Evolutionary conservation across 257 asterid species (phyloP).

Genomic region (Capsicum pubescens): DNA sequence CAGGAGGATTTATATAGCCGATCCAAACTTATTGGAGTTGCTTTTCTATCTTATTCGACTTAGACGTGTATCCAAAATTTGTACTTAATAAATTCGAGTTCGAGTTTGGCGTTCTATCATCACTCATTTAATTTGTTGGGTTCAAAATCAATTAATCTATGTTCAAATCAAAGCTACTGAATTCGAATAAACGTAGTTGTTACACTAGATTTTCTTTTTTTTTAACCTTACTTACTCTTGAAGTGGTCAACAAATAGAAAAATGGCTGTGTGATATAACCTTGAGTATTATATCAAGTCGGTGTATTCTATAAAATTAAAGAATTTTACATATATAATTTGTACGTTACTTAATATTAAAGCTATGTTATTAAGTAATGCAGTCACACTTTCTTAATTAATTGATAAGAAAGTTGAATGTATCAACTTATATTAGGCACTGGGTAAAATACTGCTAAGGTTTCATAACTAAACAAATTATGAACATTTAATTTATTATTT

Average conservation of each 20-base stretch:
- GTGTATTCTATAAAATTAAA: too few relatives aligned
- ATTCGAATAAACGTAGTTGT: background rate
- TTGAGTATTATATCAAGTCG: background rate
- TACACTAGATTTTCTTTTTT: background rate
- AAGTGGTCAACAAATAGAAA: background rate
- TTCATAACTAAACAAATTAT: background rate
- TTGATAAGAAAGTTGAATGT: background rate
- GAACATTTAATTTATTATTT: background rate
- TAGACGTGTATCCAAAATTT: background rate
- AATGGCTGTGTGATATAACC: background rate
- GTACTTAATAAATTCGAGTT: background rate
- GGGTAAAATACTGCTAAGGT: background rate
- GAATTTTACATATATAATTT: too few relatives aligned
- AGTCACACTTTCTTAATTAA: constrained; percentile 8
- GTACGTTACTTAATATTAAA: background rate
- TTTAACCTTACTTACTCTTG: background rate
- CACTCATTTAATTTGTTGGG: background rate
- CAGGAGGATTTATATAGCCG: too few relatives aligned
- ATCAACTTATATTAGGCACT: background rate
- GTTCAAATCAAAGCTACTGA: background rate
- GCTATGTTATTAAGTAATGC: background rate
- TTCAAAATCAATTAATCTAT: background rate
- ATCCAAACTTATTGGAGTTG: too few relatives aligned
- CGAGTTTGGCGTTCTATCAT: accelerated
- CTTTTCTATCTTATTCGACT: too few relatives aligned